Evolutionary conservation across 495 filamentous ascomycete genomes (phyloP).

Genomic region (Daldinia grandis): DNA sequence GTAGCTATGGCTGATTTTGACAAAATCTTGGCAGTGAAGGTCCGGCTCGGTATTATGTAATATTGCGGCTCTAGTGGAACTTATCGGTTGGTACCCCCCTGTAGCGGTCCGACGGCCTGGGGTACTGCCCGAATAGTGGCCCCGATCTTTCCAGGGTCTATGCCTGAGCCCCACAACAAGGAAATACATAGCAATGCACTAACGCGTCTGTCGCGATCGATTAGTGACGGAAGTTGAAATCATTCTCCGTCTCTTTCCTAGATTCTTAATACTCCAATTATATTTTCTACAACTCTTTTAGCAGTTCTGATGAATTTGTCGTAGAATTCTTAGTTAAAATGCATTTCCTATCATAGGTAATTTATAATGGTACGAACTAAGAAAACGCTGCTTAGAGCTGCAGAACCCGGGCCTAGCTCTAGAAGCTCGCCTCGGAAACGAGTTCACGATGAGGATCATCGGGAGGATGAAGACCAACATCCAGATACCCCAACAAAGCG

Average conservation of each 20-base stretch:
- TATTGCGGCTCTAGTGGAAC: neutral
- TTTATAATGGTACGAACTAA: constrained; percentile 46
- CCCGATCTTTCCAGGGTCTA: neutral
- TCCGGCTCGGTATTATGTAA: constrained; percentile 12
- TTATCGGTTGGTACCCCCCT: constrained; percentile 5
- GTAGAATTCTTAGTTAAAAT: neutral
- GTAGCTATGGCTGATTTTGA: neutral
- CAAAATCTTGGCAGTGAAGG: neutral
- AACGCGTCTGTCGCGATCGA: neutral
- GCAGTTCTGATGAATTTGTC: neutral
- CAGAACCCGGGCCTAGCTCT: constrained; percentile 23
- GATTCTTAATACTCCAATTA: neutral
- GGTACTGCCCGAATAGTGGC: neutral
- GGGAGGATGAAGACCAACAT: constrained; percentile 20
- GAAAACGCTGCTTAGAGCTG: constrained; percentile 31
- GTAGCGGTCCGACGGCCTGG: neutral
- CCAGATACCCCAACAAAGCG: constrained; percentile 25
- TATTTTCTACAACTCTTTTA: neutral
- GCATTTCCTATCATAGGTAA: neutral
- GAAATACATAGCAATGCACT: neutral
- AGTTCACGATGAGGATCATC: constrained; percentile 5
- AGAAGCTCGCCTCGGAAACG: constrained; percentile 41
- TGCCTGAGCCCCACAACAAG: neutral
- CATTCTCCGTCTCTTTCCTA: neutral
- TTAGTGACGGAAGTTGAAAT: neutral